A percentile compares a stretch with the other conserved stretches of the same genome.
Evolutionary conservation across 768 basidiomycete genomes (phyloP).

Genomic region (Pleurotus salmoneostramineus): DNA sequence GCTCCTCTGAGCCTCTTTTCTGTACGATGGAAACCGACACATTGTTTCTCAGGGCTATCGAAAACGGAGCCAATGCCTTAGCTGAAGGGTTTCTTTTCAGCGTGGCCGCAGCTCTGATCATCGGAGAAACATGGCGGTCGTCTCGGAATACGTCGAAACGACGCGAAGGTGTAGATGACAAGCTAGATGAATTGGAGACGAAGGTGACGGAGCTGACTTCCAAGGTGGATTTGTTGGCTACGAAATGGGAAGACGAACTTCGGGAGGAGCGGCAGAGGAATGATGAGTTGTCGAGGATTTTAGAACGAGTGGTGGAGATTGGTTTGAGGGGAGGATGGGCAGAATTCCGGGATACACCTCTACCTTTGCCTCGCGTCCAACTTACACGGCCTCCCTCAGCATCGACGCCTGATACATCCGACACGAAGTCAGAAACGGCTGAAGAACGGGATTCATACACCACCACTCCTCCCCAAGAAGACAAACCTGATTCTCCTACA

Average conservation of each 20-base stretch:
- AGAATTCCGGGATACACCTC: slow-evolving; percentile 58
- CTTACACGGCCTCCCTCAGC: slow-evolving; percentile 18
- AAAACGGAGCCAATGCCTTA: slow-evolving; percentile 80
- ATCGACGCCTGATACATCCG: not conserved
- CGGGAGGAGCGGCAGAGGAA: slow-evolving; percentile 46
- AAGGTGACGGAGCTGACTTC: slow-evolving; percentile 42
- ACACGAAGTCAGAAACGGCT: not conserved
- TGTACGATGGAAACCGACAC: not conserved
- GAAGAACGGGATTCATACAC: not conserved
- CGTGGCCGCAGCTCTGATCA: slow-evolving; percentile 70
- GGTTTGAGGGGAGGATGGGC: slow-evolving; percentile 61
- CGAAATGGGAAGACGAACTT: slow-evolving; percentile 39
- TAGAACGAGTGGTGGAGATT: slow-evolving; percentile 67
- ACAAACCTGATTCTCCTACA: not conserved
- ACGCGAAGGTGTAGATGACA: slow-evolving; percentile 70
- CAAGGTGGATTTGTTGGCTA: slow-evolving; percentile 35
- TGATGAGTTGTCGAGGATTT: slow-evolving; percentile 61
- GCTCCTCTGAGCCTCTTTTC: slow-evolving; percentile 15
- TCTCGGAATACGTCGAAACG: slow-evolving; percentile 67
- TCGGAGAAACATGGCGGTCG: slow-evolving; percentile 75
- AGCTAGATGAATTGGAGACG: slow-evolving; percentile 53
- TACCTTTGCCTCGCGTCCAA: slow-evolving; percentile 42
- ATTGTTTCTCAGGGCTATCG: slow-evolving; percentile 57
- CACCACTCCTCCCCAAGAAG: slow-evolving; percentile 1
- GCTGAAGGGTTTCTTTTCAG: slow-evolving; percentile 83